These are phyloP conservation scores for Arthonia radiata DNA, from an alignment of 495 filamentous ascomycete species.

Conservation along the genomic window DNA sequence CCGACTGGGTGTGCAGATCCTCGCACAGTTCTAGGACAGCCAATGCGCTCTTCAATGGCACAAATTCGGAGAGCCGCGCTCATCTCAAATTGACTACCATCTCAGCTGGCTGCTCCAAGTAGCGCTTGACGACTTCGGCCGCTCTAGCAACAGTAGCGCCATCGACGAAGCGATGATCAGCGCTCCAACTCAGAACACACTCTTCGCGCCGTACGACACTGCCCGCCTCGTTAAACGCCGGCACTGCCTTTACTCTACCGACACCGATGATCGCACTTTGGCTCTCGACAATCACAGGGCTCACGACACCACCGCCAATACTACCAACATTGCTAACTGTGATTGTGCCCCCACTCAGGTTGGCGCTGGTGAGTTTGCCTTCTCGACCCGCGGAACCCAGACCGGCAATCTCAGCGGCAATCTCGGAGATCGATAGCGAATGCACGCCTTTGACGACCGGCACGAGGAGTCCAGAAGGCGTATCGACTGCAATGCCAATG, in stretches of 20 bases:
- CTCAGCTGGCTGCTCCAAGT: constrained; percentile 58
- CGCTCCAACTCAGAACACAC: constrained; percentile 85
- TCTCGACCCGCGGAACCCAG: constrained; percentile 43
- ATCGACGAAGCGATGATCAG: constrained; percentile 86
- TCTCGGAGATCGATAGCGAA: constrained; percentile 40
- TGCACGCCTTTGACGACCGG: constrained; percentile 83
- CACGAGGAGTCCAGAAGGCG: constrained; percentile 67
- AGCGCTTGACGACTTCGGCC: constrained; percentile 48
- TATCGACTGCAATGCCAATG: constrained; percentile 91
- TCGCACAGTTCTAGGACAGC: no score
- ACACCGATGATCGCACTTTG: constrained; percentile 88
- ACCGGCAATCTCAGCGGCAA: constrained; percentile 51
- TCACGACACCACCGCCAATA: constrained; percentile 78
- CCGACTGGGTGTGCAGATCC: no score
- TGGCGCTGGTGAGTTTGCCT: constrained; percentile 49
- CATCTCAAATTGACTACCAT: constrained; percentile 43
- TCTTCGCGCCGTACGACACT: constrained; percentile 37
- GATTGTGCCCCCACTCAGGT: constrained; percentile 72
- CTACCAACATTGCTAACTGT: constrained; percentile 95
- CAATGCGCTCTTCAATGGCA: no score
- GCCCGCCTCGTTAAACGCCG: constrained; percentile 33
- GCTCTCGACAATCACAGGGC: constrained; percentile 65
- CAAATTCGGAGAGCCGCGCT: no score
- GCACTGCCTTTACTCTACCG: constrained; percentile 48
- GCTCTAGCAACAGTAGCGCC: constrained; percentile 83